Conservation (phyloP, 2,329 filamentous ascomycete species). For the Hypocreales sp. region DNA sequence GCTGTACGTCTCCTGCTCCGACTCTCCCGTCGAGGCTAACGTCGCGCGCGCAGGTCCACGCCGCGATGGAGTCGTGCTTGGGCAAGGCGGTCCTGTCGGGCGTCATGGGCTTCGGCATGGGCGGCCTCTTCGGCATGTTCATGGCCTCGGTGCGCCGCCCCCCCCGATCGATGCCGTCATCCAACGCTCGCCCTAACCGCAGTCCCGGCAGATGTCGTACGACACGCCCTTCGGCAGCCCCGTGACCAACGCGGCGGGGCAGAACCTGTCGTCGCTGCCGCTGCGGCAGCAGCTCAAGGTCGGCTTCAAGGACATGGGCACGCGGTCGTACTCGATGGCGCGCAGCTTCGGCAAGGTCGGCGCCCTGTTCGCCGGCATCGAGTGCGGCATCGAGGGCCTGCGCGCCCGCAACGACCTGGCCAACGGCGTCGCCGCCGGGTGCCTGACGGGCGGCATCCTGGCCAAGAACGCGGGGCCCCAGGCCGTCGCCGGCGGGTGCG, state of each 20-base stretch:
- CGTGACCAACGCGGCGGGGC: conserved; percentile 19
- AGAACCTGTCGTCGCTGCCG: conserved; percentile 46
- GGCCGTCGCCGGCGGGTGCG: conserved; percentile 75
- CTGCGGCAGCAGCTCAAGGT: conserved; percentile 66
- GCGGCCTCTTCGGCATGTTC: conserved; percentile 89
- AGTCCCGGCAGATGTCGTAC: conserved; percentile 69
- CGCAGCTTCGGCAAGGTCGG: conserved; percentile 95
- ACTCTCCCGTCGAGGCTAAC: not conserved
- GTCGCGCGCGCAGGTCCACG: conserved; percentile 46
- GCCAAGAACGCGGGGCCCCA: conserved; percentile 79
- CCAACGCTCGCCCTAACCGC: conserved; percentile 1
- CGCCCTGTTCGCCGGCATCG: conserved; percentile 78
- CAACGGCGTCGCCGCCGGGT: conserved; percentile 80
- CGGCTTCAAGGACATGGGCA: conserved; percentile 92
- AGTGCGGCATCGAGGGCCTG: conserved; percentile 88
- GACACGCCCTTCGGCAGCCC: conserved; percentile 66
- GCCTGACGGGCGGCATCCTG: conserved; percentile 78
- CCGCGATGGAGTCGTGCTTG: conserved; percentile 80
- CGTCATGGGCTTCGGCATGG: conserved; percentile 85
- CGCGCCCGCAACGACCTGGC: conserved; percentile 85
- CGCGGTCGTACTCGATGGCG: conserved; percentile 64
- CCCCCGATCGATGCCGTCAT: conserved; percentile 1
- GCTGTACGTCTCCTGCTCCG: conserved; percentile 18
- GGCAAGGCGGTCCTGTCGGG: conserved; percentile 82
- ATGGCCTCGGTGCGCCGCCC: conserved; percentile 71